These are phyloP conservation scores for Trypanosoma caninum DNA, from an alignment of 208 protist genomes.

Conservation along the genomic window DNA sequence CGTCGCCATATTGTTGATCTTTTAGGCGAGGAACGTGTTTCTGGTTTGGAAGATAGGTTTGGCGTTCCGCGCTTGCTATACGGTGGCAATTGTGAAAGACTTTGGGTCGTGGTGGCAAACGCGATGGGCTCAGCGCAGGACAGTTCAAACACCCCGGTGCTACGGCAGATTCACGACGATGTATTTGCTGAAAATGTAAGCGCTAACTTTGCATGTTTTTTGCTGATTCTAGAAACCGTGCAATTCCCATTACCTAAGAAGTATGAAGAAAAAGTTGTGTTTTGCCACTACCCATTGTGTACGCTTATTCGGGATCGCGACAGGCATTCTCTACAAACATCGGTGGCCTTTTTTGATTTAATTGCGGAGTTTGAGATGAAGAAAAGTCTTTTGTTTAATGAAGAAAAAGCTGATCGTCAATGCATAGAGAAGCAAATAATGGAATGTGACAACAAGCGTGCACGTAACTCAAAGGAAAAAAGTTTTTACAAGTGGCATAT, in stretches of 20 bases:
- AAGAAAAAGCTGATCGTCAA: constrained; percentile 5
- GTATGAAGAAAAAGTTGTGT: constrained; percentile 3
- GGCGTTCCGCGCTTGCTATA: constrained; percentile 2
- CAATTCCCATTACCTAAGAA: constrained; percentile 12
- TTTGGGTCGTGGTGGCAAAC: neutral
- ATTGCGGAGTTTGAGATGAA: neutral
- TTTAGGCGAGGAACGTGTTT: constrained; percentile 15
- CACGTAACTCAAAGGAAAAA: neutral
- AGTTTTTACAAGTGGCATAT: constrained; percentile 2
- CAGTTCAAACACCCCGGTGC: no score
- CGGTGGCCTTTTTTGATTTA: constrained; percentile 2
- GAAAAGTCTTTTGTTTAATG: neutral
- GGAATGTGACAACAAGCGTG: neutral
- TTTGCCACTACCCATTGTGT: constrained; percentile 17
- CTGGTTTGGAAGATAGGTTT: constrained; percentile 3
- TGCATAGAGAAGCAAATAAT: neutral
- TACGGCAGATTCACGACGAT: neutral
- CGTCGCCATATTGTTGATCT: constrained; percentile 2
- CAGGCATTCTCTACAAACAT: constrained; percentile 7
- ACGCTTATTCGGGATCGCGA: constrained; percentile 13
- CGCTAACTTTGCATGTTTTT: constrained; percentile 19
- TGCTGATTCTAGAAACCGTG: constrained; percentile 15
- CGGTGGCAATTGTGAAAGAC: neutral
- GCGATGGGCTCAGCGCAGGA: neutral
- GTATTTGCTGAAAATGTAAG: constrained; percentile 1